Evolutionary conservation across 1,284 basidiomycete species (phyloP), one percentile per base, ranked within the genome.

Genomic region (Sanghuangporus weigelae): DNA sequence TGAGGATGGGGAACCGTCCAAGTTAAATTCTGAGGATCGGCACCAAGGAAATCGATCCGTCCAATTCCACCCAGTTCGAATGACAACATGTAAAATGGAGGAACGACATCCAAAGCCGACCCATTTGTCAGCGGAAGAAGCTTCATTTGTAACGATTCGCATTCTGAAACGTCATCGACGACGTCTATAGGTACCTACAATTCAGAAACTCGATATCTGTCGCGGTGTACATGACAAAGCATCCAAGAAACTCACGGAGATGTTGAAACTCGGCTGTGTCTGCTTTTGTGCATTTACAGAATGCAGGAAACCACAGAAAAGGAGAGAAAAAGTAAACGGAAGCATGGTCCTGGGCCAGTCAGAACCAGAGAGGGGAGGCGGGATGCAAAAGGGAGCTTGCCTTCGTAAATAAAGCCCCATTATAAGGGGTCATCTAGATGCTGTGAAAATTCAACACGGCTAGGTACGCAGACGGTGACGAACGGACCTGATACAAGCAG

Each of bases 21-120:
- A 7, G 55, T 57, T 39, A 60, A 23, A 35, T 64, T 61, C 36
- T 57, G 36, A 16, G 59, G 16, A 39, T 64, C 53, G 2, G 63
- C 3, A n/a, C 63, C 63, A 35, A 64, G 31, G 21, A 50, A 61
- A 57, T 64, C 55, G 46, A 55, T 23, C 19, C 42, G 57, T 11
- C 31, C 48, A 26, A 57, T 57, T 2, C 59, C 59, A 19, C 59
- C 63, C 10, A 61, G 21, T 10, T 60, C 63, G 46, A 60, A 64
- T 14, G 63, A 64, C 42, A 64, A 14, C 53, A 64, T 59, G 48
- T 57, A 64, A 12, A 61, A 64, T 8, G 63, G 63, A n/a, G 59
- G 35, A 19, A 61, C 55, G 7, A 54, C 63, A 44, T 54, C n/a
- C 11, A 60, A 21, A n/a, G 23, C 14, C 26, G 62, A 59, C 2